phyloP scores from a whole-genome alignment of 148 eudicot genomes.

The Nyssa sinensis region DNA sequence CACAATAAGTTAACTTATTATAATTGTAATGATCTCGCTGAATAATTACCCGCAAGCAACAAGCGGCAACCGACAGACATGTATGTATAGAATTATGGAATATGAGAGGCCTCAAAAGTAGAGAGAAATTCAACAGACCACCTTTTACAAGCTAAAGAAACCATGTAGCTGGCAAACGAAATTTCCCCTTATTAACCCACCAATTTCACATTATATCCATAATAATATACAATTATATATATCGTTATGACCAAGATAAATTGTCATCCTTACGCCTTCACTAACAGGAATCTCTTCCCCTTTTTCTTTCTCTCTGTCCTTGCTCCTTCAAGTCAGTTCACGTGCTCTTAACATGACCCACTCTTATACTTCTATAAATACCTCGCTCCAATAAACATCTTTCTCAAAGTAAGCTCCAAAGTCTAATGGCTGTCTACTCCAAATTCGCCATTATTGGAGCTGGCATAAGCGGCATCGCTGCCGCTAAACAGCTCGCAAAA shows the following conservation, averaged over 20 bases:
- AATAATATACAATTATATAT: not conserved
- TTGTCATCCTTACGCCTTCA: not conserved
- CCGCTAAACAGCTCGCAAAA: constrained; percentile 76
- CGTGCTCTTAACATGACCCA: constrained; percentile 7
- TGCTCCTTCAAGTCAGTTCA: constrained; percentile 5
- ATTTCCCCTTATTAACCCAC: not conserved
- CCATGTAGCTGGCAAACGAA: not conserved
- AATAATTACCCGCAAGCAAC: too few species aligned
- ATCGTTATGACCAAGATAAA: not conserved
- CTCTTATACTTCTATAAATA: constrained; percentile 22
- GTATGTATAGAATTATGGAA: not conserved
- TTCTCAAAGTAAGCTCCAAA: not conserved
- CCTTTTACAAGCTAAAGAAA: not conserved
- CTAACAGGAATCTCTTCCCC: not conserved
- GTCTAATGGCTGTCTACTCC: constrained; percentile 19
- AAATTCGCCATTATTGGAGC: constrained; percentile 83
- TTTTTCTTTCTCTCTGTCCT: constrained; percentile 2
- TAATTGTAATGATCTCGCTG: too few species aligned
- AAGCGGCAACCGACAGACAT: too few species aligned
- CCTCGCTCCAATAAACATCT: not conserved
- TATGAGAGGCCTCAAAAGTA: not conserved
- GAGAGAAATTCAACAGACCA: constrained; percentile 1
- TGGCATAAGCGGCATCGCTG: constrained; percentile 91
- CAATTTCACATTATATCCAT: not conserved
- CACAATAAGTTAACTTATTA: too few species aligned